These are phyloP conservation scores for Ormosia emarginata DNA, from an alignment of 306 rosid species.

Conservation along the genomic window DNA sequence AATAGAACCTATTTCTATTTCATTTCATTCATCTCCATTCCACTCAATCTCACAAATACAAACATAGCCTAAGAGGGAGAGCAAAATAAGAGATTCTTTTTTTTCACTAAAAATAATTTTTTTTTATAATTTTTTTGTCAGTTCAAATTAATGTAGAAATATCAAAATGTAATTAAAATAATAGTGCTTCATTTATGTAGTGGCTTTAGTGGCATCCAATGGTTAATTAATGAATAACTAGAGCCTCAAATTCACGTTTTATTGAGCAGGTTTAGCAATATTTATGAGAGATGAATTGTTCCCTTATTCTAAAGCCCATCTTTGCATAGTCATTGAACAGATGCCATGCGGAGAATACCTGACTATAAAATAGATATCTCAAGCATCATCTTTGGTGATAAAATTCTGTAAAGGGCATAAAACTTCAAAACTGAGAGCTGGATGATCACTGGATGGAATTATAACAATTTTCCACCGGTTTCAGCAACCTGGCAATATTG, in stretches of 20 bases:
- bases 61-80: too few species aligned
- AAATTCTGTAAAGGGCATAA: conserved; percentile 28
- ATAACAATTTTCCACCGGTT: conserved; percentile 35
- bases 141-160: background rate
- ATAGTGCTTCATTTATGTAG: background rate
- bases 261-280: background rate
- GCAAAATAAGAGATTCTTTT: background rate
- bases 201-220: background rate
- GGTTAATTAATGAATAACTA: background rate
- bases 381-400: conserved; percentile 27
- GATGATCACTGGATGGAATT: conserved; percentile 20
- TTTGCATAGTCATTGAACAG: conserved; percentile 20
- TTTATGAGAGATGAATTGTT: background rate
- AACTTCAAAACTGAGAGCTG: conserved; percentile 15
- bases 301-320: conserved; percentile 9
- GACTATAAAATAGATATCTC: conserved; percentile 24
- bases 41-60: too few species aligned
- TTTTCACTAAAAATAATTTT: background rate
- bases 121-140: background rate
- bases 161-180: background rate
- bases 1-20: too few species aligned
- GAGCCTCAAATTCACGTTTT: conserved; percentile 12
- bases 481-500: conserved; percentile 39
- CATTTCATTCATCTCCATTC: too few species aligned
- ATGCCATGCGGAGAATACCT: conserved; percentile 30